phyloP scores from a whole-genome alignment of 2,329 filamentous ascomycete species.

The Aureobasidium sp. region DNA sequence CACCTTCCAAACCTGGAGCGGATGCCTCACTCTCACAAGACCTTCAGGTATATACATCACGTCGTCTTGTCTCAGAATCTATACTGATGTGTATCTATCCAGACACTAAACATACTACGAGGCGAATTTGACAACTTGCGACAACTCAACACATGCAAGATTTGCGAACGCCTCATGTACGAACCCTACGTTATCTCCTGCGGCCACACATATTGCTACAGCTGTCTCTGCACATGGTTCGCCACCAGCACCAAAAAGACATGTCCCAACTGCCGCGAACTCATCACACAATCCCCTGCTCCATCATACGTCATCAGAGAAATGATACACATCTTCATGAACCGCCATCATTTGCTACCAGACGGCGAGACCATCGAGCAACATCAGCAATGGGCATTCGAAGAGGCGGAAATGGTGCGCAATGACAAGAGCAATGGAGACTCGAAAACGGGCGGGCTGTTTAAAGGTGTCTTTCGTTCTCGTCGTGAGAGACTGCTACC shows the following conservation, averaged over 20 bases:
- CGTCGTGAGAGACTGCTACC: conserved; percentile 26
- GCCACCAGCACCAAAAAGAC: conserved; percentile 54
- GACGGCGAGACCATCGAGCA: conserved; percentile 55
- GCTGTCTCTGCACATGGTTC: conserved; percentile 40
- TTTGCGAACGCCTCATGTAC: conserved; percentile 60
- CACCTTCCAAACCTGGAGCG: neutral
- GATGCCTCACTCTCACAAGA: neutral
- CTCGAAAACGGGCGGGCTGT: conserved; percentile 47
- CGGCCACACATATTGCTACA: conserved; percentile 66
- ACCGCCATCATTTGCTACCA: conserved; percentile 52
- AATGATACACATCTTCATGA: conserved; percentile 55
- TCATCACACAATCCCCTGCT: conserved; percentile 50
- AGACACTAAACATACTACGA: conserved; percentile 16
- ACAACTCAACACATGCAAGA: conserved; percentile 55
- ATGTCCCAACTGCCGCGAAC: conserved; percentile 59
- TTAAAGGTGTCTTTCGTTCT: conserved; percentile 50
- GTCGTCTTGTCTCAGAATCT: neutral
- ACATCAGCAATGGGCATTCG: conserved; percentile 47
- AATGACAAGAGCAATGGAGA: conserved; percentile 49
- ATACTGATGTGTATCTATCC: neutral
- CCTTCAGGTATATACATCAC: neutral
- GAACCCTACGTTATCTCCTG: conserved; percentile 61
- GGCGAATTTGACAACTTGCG: conserved; percentile 54
- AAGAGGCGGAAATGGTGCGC: conserved; percentile 53
- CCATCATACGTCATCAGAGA: conserved; percentile 59